These are phyloP conservation scores for Mycena alexandri DNA, from an alignment of 768 basidiomycete genomes.

Conservation along the genomic window DNA sequence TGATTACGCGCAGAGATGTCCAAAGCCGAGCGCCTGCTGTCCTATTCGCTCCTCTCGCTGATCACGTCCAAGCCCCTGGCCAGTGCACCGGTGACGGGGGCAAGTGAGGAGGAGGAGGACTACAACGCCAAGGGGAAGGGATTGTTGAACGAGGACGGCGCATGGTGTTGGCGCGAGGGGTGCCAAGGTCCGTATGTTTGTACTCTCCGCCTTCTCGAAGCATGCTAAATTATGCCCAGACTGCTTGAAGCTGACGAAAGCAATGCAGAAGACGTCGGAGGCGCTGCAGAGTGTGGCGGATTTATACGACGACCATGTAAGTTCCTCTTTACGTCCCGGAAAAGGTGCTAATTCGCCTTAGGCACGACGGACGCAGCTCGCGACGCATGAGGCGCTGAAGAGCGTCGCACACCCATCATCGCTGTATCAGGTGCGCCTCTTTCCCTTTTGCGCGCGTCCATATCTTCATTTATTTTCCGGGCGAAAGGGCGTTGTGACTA, in stretches of 20 bases:
- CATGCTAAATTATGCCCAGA: conserved; percentile 53
- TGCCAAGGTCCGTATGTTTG: conserved; percentile 66
- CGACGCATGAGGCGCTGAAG: conserved; percentile 83
- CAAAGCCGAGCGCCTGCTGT: conserved; percentile 78
- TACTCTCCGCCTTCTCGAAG: too few species aligned
- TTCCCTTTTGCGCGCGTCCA: background rate
- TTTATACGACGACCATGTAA: conserved; percentile 82
- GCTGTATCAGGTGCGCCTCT: conserved; percentile 69
- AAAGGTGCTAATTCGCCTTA: conserved; percentile 43
- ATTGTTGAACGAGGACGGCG: conserved; percentile 76
- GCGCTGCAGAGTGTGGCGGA: conserved; percentile 81
- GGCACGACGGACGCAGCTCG: conserved; percentile 80
- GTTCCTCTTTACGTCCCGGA: conserved; percentile 38
- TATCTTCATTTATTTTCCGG: background rate
- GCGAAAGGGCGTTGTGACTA: conserved; percentile 75
- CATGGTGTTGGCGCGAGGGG: conserved; percentile 89
- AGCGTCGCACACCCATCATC: conserved; percentile 81
- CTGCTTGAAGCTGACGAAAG: conserved; percentile 84
- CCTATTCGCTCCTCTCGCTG: conserved; percentile 79
- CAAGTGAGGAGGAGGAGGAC: conserved; percentile 63
- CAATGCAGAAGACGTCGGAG: conserved; percentile 81
- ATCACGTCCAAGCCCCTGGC: conserved; percentile 77
- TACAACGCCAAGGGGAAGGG: conserved; percentile 61
- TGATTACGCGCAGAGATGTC: conserved; percentile 72
- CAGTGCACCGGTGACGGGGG: conserved; percentile 60